Base-by-base conservation (phyloP, 768 basidiomycete species). In the Fomitopsis serialis region DNA sequence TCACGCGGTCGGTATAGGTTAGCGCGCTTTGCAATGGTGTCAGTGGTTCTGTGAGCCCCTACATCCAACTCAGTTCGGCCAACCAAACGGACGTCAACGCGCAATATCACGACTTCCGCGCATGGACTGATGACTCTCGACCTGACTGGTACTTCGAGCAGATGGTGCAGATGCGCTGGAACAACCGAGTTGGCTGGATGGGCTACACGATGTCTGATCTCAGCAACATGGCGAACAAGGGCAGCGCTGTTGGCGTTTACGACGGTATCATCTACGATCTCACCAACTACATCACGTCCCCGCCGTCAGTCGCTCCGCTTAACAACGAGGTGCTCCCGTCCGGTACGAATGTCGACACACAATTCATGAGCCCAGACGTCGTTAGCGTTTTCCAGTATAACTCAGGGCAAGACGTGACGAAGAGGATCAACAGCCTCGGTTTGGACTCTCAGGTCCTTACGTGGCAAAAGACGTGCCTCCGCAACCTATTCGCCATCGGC, bases 131-230 rank as follows among this genome's bases (percentile, higher is more conserved):
- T 54, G 96, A 98, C 63, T 87, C 88, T 0, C 82, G 97, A 9
- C 96, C 97, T 0, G 97, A 99, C 65, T 99, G 97, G 97, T 99
- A 98, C 69, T 94, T 89, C 59, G 89, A 98, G 72, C 77, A 75
- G 54, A 98, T 99, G 97, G 89, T 90, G 2, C 68, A 80, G 65
- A 87, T 99, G 87, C 89, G 97, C 7, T 97, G 87, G 76, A 86
- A 82, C 50, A 83, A 82, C 61, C 89, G 96, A 36, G 80, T 84
- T 37, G 97, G 97, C 5, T 98, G 95, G 66, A 64, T 96, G 48
- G 96, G 94, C 0, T 87, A 81, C 64, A 89, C 89, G 0, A 82
- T 85, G 15, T 80, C 80, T 63, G 84, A 87, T 55, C 80, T 97
- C 65, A 77, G 74, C 60, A 81, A 78, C 58, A 80, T 85, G 78